Percentiles rank a stretch among this genome's conserved stretches.
Evolutionary conservation across 306 rosid species (phyloP).

Genomic region (Inga laurina): DNA sequence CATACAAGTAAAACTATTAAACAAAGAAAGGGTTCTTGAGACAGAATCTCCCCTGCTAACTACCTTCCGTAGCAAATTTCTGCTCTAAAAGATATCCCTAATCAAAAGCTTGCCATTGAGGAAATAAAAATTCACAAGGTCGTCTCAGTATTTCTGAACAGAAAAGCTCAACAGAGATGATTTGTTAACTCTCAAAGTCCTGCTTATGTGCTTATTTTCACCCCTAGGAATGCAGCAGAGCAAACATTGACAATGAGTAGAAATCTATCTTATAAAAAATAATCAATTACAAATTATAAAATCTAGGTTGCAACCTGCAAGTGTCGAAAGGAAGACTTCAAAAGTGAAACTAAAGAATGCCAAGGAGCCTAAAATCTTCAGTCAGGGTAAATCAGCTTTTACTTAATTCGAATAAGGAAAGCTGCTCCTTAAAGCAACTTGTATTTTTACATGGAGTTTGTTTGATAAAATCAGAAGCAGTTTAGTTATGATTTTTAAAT

Average conservation of each 20-base stretch:
- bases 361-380: constrained; percentile 2
- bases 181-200: not conserved
- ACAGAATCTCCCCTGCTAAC: not conserved
- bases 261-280: not conserved
- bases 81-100: not conserved
- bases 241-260: constrained; percentile 1
- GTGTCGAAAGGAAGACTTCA: not conserved
- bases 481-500: not conserved
- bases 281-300: not conserved
- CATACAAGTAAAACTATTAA: not conserved
- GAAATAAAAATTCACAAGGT: not conserved
- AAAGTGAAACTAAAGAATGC: constrained; percentile 6
- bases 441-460: not conserved
- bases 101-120: constrained; percentile 14
- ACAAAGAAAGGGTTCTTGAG: not conserved
- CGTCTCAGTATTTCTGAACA: not conserved
- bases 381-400: not conserved
- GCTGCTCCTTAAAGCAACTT: not conserved
- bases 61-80: not conserved
- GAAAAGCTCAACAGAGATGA: not conserved
- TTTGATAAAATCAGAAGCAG: not conserved
- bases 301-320: not conserved
- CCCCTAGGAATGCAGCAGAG: not conserved
- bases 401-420: not conserved
- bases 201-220: constrained; percentile 1